Conservation (phyloP, 2,329 filamentous ascomycete species). For the Apiospora saccharicola region DNA sequence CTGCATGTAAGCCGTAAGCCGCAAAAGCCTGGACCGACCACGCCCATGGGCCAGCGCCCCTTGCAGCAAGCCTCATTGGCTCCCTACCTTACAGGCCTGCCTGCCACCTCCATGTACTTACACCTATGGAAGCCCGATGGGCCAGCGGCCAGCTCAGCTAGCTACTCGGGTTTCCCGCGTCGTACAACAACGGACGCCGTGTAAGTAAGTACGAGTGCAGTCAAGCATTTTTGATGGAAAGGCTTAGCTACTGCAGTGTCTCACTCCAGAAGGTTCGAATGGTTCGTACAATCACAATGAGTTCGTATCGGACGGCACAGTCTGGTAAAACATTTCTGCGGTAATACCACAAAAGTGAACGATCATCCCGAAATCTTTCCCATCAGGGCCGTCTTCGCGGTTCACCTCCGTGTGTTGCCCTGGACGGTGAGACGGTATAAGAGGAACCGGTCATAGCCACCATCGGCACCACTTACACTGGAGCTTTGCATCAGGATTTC, state of each 20-base stretch:
- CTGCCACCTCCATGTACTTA: background rate
- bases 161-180: background rate
- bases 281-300: background rate
- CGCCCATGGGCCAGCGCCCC: background rate
- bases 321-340: background rate
- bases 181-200: slow-evolving; percentile 3
- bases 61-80: slow-evolving; percentile 20
- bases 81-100: background rate
- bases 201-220: slow-evolving; percentile 12
- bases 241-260: slow-evolving; percentile 2
- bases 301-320: background rate
- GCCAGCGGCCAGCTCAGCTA: slow-evolving; percentile 10
- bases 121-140: background rate
- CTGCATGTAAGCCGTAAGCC: background rate
- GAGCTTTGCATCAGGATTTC: slow-evolving; percentile 7
- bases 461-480: slow-evolving; percentile 12
- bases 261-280: background rate
- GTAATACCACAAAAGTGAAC: background rate
- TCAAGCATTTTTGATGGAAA: slow-evolving; percentile 21
- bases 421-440: slow-evolving; percentile 4
- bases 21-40: background rate
- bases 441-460: slow-evolving; percentile 1
- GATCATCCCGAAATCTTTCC: slow-evolving; percentile 1
- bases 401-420: slow-evolving; percentile 1
- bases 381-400: background rate